These are phyloP conservation scores for Serendipita vermifera DNA, from an alignment of 768 basidiomycete genomes.

Conservation along the genomic window DNA sequence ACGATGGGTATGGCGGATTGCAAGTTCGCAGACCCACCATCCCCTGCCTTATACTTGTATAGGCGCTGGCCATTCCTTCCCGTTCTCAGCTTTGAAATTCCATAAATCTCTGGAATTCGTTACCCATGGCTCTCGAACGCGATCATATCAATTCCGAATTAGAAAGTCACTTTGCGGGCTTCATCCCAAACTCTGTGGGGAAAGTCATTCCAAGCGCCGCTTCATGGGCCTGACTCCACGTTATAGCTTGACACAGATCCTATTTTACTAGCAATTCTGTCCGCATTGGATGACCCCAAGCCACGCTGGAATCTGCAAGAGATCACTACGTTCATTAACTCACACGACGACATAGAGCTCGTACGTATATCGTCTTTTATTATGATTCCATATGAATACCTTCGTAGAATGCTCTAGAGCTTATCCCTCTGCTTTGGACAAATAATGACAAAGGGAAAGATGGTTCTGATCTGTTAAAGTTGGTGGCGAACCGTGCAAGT, in stretches of 20 bases:
- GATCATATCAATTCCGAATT: no score
- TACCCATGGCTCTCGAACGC: no score
- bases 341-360: background rate
- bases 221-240: no score
- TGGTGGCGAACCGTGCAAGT: background rate
- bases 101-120: no score
- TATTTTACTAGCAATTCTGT: background rate
- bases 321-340: background rate
- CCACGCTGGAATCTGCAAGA: background rate
- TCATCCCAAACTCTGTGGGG: no score
- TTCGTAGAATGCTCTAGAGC: conserved; percentile 6
- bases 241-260: conserved; percentile 2
- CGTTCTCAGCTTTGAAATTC: no score
- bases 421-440: background rate
- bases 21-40: no score
- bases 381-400: background rate
- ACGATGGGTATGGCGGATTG: no score
- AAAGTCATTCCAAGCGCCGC: no score
- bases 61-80: no score
- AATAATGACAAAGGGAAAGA: background rate
- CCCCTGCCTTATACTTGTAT: no score
- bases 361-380: background rate
- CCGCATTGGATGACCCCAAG: background rate
- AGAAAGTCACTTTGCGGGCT: no score
- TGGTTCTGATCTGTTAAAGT: background rate